These are phyloP conservation scores for Schizonepeta tenuifolia DNA, from an alignment of 257 asterid species.

Conservation along the genomic window DNA sequence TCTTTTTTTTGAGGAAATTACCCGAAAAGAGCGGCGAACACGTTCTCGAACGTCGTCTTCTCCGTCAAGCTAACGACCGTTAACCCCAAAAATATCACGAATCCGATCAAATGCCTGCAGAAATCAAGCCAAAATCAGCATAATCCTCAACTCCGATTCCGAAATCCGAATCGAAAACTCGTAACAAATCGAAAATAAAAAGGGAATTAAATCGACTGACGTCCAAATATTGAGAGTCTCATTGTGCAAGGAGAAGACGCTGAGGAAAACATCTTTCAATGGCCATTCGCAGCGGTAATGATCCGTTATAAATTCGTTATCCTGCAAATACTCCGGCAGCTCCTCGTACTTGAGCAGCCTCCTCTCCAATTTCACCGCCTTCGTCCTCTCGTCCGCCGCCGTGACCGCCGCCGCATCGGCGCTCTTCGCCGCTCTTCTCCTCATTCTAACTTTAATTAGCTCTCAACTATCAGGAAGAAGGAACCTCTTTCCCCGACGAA, in stretches of 20 bases:
- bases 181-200: background rate
- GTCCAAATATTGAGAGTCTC: constrained; percentile 96
- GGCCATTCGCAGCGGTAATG: constrained; percentile 97
- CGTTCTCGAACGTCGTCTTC: constrained; percentile 51
- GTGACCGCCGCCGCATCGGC: constrained; percentile 16
- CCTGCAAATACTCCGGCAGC: constrained; percentile 86
- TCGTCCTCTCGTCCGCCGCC: constrained; percentile 27
- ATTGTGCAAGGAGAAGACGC: constrained; percentile 85
- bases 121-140: constrained; percentile 16
- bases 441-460: constrained; percentile 33
- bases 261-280: constrained; percentile 61
- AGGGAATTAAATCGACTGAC: constrained; percentile 44
- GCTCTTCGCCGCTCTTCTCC: constrained; percentile 41
- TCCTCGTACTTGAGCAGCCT: constrained; percentile 68
- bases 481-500: constrained; percentile 27
- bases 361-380: constrained; percentile 32
- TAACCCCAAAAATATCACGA: constrained; percentile 66
- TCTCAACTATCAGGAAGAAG: constrained; percentile 9
- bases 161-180: background rate
- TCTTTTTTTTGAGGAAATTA: constrained; percentile 1
- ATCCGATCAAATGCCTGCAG: constrained; percentile 85
- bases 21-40: constrained; percentile 53
- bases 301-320: constrained; percentile 77
- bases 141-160: background rate
- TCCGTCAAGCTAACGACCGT: constrained; percentile 72